These are phyloP conservation scores for Ochetophila trinervis DNA, from an alignment of 306 rosid species.

Conservation along the genomic window DNA sequence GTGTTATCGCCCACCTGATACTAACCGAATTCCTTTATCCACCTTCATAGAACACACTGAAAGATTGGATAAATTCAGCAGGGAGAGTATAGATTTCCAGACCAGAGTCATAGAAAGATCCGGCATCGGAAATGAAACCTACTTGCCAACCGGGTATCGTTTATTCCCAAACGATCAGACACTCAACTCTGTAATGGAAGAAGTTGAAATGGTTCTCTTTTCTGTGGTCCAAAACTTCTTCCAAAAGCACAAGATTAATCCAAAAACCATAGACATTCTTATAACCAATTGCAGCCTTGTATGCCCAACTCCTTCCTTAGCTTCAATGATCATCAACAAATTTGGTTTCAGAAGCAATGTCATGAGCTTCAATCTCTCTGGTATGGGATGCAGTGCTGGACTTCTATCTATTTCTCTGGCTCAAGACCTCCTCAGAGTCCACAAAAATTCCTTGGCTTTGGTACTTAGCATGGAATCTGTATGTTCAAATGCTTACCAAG, in stretches of 20 bases:
- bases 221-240: constrained; percentile 45
- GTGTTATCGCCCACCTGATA: constrained; percentile 6
- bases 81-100: constrained; percentile 9
- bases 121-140: constrained; percentile 9
- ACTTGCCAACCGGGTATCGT: constrained; percentile 1
- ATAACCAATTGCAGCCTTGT: constrained; percentile 70
- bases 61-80: not conserved
- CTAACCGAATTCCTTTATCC: not conserved
- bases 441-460: constrained; percentile 53
- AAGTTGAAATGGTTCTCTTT: constrained; percentile 56
- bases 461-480: constrained; percentile 67
- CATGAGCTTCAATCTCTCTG: constrained; percentile 54
- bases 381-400: constrained; percentile 86
- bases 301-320: constrained; percentile 68
- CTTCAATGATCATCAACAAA: constrained; percentile 59
- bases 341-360: constrained; percentile 62
- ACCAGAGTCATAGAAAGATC: constrained; percentile 7
- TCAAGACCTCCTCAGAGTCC: constrained; percentile 57
- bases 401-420: constrained; percentile 54
- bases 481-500: constrained; percentile 50
- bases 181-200: constrained; percentile 9
- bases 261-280: constrained; percentile 64
- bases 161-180: not conserved
- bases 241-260: constrained; percentile 45
- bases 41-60: constrained; percentile 9